Base-by-base conservation (phyloP, 805 yeast species). In the Zygosaccharomyces bisporus region DNA sequence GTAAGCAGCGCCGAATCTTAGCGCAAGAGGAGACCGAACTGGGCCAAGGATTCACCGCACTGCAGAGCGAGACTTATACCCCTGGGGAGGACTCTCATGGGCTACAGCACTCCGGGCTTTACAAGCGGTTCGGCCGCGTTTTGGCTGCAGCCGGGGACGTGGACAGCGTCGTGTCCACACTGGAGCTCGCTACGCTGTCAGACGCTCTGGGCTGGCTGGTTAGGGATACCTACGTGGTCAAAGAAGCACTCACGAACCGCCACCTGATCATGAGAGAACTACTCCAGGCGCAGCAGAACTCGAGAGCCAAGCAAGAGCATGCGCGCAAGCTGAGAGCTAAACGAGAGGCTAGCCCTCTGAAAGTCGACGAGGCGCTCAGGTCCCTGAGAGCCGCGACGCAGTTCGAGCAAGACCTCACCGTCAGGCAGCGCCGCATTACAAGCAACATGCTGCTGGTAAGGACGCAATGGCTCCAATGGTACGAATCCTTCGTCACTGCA, bases 251-350 rank as follows among this genome's bases (percentile, higher is more conserved):
- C 43, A 93, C 99, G 0, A 90, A 91, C 66, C 74, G 99, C 47
- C 96, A 93, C 63, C 71, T 93, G 45, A 67, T 91, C 30, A 93
- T 93, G 96, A 76, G 97, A 43, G 99, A 93, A 53, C 70, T 88
- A 41, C 57, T 77, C 24, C 84, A 79, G 58, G 90, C 96, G 1
- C 95, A 90, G 62, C 78, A 80, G 6, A 78, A 73, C 45, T 80
- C 95, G 1, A 79, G 76, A 53, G 67, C 76, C 23, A 84, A 79
- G 56, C 95, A 86, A 56, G 76, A 79, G 39, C 73, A 77, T 4
- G 95, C 95, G 1, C 68, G 77, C 34, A 81, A 81, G 56, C 73
- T 88, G 44, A 85, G 86, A 54, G 79, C 79, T 43, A 81, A 77
- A 55, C 71, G 88, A 27, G 79, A 85, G 40, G 81, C 88, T 41